Evolutionary conservation across 352 stramenopile genomes (phyloP).

Genomic region (Globisporangium radiosum): DNA sequence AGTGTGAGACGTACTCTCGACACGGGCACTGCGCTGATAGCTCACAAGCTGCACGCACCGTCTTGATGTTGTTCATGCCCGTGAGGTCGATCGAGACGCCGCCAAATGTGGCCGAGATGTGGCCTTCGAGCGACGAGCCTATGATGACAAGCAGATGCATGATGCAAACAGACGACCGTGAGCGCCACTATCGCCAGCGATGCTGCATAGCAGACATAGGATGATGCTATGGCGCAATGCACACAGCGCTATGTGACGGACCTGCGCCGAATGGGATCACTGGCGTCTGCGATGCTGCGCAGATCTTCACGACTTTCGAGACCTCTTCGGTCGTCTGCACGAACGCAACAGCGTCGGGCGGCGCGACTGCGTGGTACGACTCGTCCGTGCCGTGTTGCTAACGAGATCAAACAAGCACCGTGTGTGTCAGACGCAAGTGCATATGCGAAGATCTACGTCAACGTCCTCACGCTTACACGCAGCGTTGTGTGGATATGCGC

Average conservation of each 20-base stretch:
- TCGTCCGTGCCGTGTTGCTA: constrained; percentile 88
- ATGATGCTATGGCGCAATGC: no score
- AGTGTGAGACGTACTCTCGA: background rate
- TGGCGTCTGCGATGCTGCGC: constrained; percentile 66
- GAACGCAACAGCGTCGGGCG: constrained; percentile 85
- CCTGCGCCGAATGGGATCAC: constrained; percentile 94
- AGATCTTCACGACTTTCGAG: constrained; percentile 87
- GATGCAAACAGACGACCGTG: no score
- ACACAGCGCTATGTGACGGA: constrained; percentile 16
- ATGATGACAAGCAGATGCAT: constrained; percentile 11
- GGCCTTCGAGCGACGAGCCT: constrained; percentile 91
- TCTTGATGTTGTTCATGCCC: constrained; percentile 70
- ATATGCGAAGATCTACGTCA: background rate
- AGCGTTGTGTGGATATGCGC: background rate
- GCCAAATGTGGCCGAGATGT: constrained; percentile 88
- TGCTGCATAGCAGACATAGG: no score
- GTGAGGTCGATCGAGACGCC: constrained; percentile 91
- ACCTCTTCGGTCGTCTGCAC: constrained; percentile 87
- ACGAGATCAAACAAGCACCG: background rate
- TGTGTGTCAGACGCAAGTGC: background rate
- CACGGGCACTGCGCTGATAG: background rate
- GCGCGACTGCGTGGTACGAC: constrained; percentile 82
- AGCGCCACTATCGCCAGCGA: no score
- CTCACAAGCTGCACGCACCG: constrained; percentile 10
- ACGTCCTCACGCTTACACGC: no score